These are phyloP conservation scores for Inonotus hispidus DNA, from an alignment of 1,284 basidiomycete species.

Conservation along the genomic window DNA sequence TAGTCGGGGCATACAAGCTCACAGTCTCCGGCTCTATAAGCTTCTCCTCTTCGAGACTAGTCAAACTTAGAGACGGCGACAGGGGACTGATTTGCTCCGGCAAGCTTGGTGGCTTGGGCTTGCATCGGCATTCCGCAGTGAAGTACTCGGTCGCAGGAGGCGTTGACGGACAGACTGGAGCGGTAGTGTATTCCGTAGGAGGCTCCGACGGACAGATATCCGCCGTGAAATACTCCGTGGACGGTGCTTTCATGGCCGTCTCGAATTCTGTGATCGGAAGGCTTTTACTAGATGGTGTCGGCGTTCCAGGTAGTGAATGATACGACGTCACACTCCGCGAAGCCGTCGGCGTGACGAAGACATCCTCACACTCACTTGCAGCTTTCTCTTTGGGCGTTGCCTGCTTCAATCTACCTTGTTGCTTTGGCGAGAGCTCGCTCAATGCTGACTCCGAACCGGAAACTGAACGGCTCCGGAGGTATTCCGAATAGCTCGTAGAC, in stretches of 20 bases:
- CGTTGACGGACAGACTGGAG: conserved; percentile 42
- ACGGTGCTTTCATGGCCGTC: conserved; percentile 23
- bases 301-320: conserved; percentile 15
- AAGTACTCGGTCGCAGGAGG: conserved; percentile 31
- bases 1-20: conserved; percentile 19
- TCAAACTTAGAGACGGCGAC: conserved; percentile 11
- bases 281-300: conserved; percentile 13
- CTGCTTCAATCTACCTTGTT: not conserved
- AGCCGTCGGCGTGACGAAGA: conserved; percentile 11
- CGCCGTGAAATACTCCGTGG: conserved; percentile 43
- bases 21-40: conserved; percentile 1
- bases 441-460: conserved; percentile 17
- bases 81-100: conserved; percentile 6
- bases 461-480: not conserved
- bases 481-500: conserved; percentile 11
- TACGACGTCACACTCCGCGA: conserved; percentile 9
- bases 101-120: not conserved
- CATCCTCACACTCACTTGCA: conserved; percentile 8
- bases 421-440: not conserved
- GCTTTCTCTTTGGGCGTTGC: not conserved
- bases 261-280: conserved; percentile 18
- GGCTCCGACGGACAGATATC: conserved; percentile 47
- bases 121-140: conserved; percentile 29
- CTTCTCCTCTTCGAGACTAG: conserved; percentile 6
- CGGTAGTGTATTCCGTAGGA: conserved; percentile 45